phyloP scores from a whole-genome alignment of 495 filamentous ascomycete genomes.

The Lindgomyces ingoldianus region DNA sequence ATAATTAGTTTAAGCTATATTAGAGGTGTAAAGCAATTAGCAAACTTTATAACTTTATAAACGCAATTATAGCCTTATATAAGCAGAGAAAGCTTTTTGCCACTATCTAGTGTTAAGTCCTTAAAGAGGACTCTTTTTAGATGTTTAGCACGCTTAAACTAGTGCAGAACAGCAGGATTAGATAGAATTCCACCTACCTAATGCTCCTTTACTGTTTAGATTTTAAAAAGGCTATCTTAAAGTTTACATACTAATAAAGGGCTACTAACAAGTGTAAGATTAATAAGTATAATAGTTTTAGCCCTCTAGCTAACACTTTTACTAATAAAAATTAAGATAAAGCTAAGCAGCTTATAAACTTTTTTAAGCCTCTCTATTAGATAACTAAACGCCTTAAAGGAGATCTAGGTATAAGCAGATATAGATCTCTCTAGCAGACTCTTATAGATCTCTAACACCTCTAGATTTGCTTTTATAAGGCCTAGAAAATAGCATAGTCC shows the following conservation, averaged over 20 bases:
- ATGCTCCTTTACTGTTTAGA: background rate
- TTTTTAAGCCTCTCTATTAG: background rate
- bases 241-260: background rate
- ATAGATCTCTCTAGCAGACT: background rate
- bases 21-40: background rate
- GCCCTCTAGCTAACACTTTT: background rate
- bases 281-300: background rate
- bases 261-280: background rate
- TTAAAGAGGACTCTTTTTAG: background rate
- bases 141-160: background rate
- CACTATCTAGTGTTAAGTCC: background rate
- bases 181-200: background rate
- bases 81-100: background rate
- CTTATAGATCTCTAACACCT: background rate
- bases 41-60: constrained; percentile 6
- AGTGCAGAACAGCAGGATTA: background rate
- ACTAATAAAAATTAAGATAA: background rate
- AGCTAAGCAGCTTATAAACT: background rate
- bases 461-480: background rate
- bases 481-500: background rate
- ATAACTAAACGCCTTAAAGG: constrained; percentile 1
- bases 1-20: background rate
- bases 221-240: background rate
- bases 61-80: background rate
- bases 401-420: background rate